These are phyloP conservation scores for Arthrobotrys musiformis DNA, from an alignment of 2,329 filamentous ascomycete species.

Conservation along the genomic window DNA sequence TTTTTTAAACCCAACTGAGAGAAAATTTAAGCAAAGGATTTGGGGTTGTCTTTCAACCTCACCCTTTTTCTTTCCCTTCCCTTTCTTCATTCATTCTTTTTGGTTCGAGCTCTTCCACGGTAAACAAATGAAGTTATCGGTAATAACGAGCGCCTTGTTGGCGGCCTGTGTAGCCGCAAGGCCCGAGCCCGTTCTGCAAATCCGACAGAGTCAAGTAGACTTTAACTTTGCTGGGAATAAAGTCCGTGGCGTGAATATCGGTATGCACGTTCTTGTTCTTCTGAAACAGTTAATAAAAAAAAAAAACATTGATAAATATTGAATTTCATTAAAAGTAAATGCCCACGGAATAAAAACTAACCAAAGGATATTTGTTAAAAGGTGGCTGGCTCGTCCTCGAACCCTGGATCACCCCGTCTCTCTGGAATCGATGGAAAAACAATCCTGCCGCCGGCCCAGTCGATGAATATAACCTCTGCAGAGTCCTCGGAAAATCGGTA, in stretches of 20 bases:
- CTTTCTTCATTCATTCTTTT: not conserved
- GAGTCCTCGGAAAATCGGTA: conserved; percentile 66
- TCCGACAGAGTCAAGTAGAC: conserved; percentile 58
- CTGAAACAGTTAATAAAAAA: not conserved
- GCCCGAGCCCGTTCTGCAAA: conserved; percentile 19
- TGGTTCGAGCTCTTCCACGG: not conserved
- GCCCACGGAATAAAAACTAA: conserved; percentile 1
- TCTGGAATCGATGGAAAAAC: conserved; percentile 64
- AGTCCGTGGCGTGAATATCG: conserved; percentile 63
- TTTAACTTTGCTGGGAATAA: conserved; percentile 67
- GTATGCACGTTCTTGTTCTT: conserved; percentile 6
- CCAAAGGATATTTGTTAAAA: conserved; percentile 2
- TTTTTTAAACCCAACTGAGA: not conserved
- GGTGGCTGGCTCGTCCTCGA: conserved; percentile 62
- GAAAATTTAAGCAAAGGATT: not conserved
- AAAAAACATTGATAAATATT: not conserved
- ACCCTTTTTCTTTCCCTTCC: not conserved
- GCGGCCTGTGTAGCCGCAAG: conserved; percentile 35
- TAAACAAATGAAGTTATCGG: conserved; percentile 14
- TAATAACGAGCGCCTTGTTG: conserved; percentile 36
- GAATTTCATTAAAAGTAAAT: not conserved
- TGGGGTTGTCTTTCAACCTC: not conserved
- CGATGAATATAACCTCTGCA: conserved; percentile 70
- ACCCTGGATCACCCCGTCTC: conserved; percentile 70
- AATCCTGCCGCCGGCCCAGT: conserved; percentile 64